Evolutionary conservation across 78 protist genomes (phyloP).

Genomic region (Dictyostelium capitatum): DNA sequence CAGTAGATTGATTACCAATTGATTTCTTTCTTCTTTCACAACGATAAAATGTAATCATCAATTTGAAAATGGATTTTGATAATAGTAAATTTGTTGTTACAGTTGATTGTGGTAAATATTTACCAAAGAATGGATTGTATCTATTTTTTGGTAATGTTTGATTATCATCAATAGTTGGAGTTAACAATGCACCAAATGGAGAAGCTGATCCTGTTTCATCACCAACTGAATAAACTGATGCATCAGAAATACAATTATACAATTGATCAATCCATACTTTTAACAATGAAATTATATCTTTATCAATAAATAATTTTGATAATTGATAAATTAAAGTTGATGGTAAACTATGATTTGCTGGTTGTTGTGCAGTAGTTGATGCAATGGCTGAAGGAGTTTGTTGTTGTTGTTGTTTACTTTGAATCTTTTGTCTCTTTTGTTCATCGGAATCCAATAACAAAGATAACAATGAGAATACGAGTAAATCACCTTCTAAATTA

Average conservation of each 20-base stretch:
- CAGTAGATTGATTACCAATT: background rate
- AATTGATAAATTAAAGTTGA: slow-evolving; percentile 16
- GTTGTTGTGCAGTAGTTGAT: background rate
- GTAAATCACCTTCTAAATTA: slow-evolving; percentile 25
- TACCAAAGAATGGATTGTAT: slow-evolving; percentile 52
- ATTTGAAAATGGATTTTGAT: slow-evolving; percentile 33
- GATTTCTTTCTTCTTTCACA: slow-evolving; percentile 36
- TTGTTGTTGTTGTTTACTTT: background rate
- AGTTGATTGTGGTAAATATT: slow-evolving; percentile 13
- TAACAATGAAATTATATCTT: background rate
- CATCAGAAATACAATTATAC: background rate
- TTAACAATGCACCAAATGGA: slow-evolving; percentile 64
- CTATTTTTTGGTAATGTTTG: slow-evolving; percentile 48
- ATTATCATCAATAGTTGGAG: background rate
- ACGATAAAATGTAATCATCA: slow-evolving; percentile 47
- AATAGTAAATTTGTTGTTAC: background rate
- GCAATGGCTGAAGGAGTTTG: background rate
- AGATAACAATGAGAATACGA: slow-evolving; percentile 10
- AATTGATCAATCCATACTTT: slow-evolving; percentile 14
- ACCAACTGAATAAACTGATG: background rate
- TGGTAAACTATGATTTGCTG: slow-evolving; percentile 5
- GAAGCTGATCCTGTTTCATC: slow-evolving; percentile 10
- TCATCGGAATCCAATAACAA: slow-evolving; percentile 43
- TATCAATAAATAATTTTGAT: background rate
- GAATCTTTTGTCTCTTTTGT: slow-evolving; percentile 13